These are phyloP conservation scores for Phytopythium aichiense DNA, from an alignment of 352 stramenopile genomes.

Conservation along the genomic window DNA sequence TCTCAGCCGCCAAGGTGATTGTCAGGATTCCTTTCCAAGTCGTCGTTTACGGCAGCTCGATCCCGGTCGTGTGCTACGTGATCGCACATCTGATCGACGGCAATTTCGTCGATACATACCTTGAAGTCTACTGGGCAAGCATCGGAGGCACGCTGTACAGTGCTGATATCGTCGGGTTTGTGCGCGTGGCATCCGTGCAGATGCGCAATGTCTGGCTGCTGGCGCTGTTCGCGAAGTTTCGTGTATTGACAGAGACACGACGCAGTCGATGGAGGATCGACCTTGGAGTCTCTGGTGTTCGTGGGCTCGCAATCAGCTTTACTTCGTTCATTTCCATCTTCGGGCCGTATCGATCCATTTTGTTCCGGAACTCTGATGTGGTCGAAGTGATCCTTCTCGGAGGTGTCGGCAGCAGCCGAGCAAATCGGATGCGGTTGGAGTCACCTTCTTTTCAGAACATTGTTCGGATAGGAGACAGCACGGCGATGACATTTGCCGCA, in stretches of 20 bases:
- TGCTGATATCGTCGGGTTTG: conserved; percentile 13
- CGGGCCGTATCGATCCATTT: conserved; percentile 13
- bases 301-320: conserved; percentile 17
- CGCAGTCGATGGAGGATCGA: conserved; percentile 7
- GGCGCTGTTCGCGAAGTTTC: conserved; percentile 16
- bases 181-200: conserved; percentile 16
- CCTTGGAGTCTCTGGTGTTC: conserved; percentile 10
- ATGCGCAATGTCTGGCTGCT: conserved; percentile 32
- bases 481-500: not conserved
- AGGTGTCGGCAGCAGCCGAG: not conserved
- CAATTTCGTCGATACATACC: conserved; percentile 15
- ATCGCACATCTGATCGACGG: conserved; percentile 26
- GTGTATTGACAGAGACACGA: conserved; percentile 10
- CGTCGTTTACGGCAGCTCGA: conserved; percentile 31
- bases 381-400: not conserved
- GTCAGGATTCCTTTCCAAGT: conserved; percentile 31
- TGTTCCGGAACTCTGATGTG: conserved; percentile 14
- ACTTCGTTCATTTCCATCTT: conserved; percentile 17
- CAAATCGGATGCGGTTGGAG: not conserved
- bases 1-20: conserved; percentile 11
- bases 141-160: conserved; percentile 1
- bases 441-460: not conserved
- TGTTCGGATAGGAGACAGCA: not conserved
- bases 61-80: conserved; percentile 25
- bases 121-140: conserved; percentile 18